These are phyloP conservation scores for Evansstolkia leycettana DNA, from an alignment of 495 filamentous ascomycete species.

Conservation along the genomic window DNA sequence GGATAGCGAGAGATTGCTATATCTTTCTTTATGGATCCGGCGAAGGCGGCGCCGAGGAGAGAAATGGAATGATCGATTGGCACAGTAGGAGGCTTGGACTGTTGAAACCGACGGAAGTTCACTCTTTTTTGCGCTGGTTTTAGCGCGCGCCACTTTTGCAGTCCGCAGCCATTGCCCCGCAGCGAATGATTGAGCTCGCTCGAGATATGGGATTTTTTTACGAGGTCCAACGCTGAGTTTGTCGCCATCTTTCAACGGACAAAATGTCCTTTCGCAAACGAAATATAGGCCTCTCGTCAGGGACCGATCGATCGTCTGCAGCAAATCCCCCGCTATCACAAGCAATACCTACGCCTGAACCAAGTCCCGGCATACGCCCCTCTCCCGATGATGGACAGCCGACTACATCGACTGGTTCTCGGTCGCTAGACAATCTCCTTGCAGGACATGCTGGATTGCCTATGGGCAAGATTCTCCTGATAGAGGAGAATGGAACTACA, in stretches of 20 bases:
- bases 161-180: constrained; percentile 8
- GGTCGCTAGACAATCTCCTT: constrained; percentile 71
- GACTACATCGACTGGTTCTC: constrained; percentile 83
- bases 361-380: constrained; percentile 61
- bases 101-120: constrained; percentile 33
- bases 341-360: constrained; percentile 20
- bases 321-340: constrained; percentile 19
- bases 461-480: constrained; percentile 63
- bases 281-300: constrained; percentile 54
- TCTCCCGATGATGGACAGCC: constrained; percentile 81
- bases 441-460: constrained; percentile 83
- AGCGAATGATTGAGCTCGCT: constrained; percentile 2
- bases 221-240: too few species aligned
- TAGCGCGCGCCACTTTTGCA: constrained; percentile 1
- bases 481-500: constrained; percentile 91
- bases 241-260: background rate
- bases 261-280: constrained; percentile 85
- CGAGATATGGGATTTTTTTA: background rate
- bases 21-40: too few species aligned
- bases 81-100: background rate
- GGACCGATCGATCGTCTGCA: constrained; percentile 19
- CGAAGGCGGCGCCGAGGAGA: too few species aligned
- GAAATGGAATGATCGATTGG: too few species aligned
- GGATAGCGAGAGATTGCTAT: too few species aligned
- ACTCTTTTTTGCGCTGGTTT: constrained; percentile 29